Conservation (phyloP, 2,329 filamentous ascomycete genomes). For the Fusarium miscanthi region DNA sequence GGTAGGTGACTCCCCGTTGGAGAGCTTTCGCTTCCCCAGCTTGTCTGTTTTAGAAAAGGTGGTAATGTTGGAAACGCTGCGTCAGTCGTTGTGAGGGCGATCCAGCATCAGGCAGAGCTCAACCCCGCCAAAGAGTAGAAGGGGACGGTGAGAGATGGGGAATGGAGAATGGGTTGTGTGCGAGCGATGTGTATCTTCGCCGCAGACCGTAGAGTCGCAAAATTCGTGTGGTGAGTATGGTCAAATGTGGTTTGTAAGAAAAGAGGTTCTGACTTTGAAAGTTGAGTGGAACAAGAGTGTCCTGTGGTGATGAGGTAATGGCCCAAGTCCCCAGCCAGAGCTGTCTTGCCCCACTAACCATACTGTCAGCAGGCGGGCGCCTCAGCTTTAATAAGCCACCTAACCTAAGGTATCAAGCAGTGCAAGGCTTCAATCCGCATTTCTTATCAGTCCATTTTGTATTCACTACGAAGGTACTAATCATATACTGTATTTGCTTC, state of each 20-base stretch:
- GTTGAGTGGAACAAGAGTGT: slow-evolving; percentile 29
- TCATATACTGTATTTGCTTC: no score
- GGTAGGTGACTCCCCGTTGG: slow-evolving; percentile 67
- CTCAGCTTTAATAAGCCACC: slow-evolving; percentile 35
- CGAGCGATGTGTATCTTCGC: slow-evolving; percentile 19
- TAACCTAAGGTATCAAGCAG: not conserved
- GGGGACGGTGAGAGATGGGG: slow-evolving; percentile 21
- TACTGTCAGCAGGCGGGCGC: not conserved
- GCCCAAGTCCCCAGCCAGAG: slow-evolving; percentile 24
- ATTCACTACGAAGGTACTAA: not conserved
- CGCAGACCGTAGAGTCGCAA: slow-evolving; percentile 27
- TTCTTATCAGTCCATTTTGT: not conserved
- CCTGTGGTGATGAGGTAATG: slow-evolving; percentile 46
- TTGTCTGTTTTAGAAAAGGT: slow-evolving; percentile 55
- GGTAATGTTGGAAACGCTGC: slow-evolving; percentile 50
- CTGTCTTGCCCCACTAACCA: slow-evolving; percentile 22
- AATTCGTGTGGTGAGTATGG: slow-evolving; percentile 15
- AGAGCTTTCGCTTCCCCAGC: slow-evolving; percentile 76
- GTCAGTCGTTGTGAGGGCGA: slow-evolving; percentile 40
- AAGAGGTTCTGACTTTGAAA: slow-evolving; percentile 19
- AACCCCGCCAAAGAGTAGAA: slow-evolving; percentile 50
- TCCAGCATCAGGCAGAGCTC: slow-evolving; percentile 53
- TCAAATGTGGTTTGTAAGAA: slow-evolving; percentile 28
- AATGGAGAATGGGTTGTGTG: slow-evolving; percentile 8
- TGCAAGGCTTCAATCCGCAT: not conserved